These are phyloP conservation scores for Wolfiporia cocos DNA, from an alignment of 1,284 basidiomycete species.

Conservation along the genomic window DNA sequence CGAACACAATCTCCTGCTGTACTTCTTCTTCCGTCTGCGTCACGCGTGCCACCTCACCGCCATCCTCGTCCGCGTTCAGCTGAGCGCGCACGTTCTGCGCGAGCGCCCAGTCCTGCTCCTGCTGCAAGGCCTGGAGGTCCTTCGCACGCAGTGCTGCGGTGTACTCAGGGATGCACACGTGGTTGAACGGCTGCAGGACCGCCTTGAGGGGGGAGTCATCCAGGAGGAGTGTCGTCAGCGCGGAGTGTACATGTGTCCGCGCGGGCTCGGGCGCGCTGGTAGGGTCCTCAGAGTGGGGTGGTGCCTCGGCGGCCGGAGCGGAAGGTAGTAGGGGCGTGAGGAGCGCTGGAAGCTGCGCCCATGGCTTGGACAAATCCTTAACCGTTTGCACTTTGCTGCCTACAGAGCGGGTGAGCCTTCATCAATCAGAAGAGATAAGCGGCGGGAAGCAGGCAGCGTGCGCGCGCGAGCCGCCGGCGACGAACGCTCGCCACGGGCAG, in stretches of 20 bases:
- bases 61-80: slow-evolving; percentile 2
- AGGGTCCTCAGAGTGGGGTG: slow-evolving; percentile 6
- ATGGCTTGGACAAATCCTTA: slow-evolving; percentile 75
- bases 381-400: slow-evolving; percentile 64
- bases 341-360: slow-evolving; percentile 40
- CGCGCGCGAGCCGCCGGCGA: no score
- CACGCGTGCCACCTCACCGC: no score
- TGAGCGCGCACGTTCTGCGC: slow-evolving; percentile 10
- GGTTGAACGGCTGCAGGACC: slow-evolving; percentile 74
- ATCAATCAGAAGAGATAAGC: not conserved
- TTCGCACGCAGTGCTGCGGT: slow-evolving; percentile 34
- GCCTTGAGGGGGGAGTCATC: slow-evolving; percentile 82
- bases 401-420: slow-evolving; percentile 15
- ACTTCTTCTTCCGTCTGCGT: not conserved
- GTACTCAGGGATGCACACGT: slow-evolving; percentile 72
- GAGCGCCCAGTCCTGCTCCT: slow-evolving; percentile 15
- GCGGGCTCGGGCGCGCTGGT: no score
- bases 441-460: not conserved
- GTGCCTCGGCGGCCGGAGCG: slow-evolving; percentile 13
- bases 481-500: no score
- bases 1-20: not conserved
- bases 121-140: slow-evolving; percentile 34
- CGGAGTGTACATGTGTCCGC: slow-evolving; percentile 49
- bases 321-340: slow-evolving; percentile 14
- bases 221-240: slow-evolving; percentile 68